These are phyloP conservation scores for Botrytis fragariae DNA, from an alignment of 2,329 filamentous ascomycete genomes.

Conservation along the genomic window DNA sequence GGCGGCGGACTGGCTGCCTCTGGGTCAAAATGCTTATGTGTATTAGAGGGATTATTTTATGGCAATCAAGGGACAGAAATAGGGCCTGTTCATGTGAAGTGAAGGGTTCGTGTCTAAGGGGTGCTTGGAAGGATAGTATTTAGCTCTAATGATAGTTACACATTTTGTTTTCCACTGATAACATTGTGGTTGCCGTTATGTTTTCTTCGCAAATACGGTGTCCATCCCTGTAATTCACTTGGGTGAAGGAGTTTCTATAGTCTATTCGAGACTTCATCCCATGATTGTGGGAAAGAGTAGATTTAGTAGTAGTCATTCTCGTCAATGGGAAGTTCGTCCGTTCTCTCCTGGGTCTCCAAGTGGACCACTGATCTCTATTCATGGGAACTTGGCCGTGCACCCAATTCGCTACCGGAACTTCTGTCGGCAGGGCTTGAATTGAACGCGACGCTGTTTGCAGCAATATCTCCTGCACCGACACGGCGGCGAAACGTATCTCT, in stretches of 20 bases:
- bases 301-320: background rate
- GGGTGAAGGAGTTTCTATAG: background rate
- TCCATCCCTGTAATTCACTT: background rate
- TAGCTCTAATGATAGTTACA: background rate
- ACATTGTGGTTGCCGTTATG: background rate
- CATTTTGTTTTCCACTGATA: background rate
- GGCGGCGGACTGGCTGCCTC: slow-evolving; percentile 66
- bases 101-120: background rate
- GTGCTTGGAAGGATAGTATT: background rate
- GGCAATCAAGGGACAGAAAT: background rate
- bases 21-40: slow-evolving; percentile 75
- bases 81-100: background rate
- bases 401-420: too few relatives aligned
- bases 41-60: slow-evolving; percentile 51
- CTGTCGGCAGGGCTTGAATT: background rate
- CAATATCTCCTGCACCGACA: background rate
- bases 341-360: background rate
- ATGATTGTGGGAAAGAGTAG: background rate
- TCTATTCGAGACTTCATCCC: background rate
- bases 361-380: background rate
- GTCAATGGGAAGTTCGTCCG: background rate
- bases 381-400: too few relatives aligned
- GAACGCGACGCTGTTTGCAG: background rate
- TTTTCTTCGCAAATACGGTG: background rate
- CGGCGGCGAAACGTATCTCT: too few relatives aligned